Base-by-base conservation (phyloP, 1,139 yeast species). In the Kodamaea ohmeri region DNA sequence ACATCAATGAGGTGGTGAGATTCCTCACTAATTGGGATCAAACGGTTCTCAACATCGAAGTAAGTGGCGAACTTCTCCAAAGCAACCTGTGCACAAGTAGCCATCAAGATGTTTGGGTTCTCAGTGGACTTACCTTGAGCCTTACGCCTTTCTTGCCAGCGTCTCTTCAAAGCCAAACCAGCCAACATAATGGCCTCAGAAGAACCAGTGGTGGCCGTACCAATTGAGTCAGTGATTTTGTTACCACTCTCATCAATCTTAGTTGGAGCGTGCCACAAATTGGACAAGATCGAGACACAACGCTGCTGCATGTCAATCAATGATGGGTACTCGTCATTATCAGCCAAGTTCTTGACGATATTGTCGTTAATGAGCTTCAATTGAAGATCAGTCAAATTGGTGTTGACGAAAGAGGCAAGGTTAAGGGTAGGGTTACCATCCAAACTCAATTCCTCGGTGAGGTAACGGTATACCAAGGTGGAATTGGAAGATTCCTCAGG, bases 1-100 rank as follows among this genome's bases (percentile, higher is more conserved):
- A 74, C 60, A 55, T 85, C 90, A 52, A 88, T 69, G 44, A 83
- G 71, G 60, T 83, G 85, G 47, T 81, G 77, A 32, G 80, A 70
- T 35, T 71, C 70, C 37, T 69, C 71, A 22, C 71, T 67, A 31
- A 88, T 85, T 12, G 84, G 81, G 44, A 89, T 73, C 47, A 86
- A 63, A 48, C 96, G 73, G 47, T 85, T 78, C 55, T 89, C 96
- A 36, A 89, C 96, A 51, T 89, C 97, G 62, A 89, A 89, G 63
- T 89, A 89, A 38, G 94, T 72, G 19, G 97, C 96, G 66, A 89
- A 89, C 65, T 89, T 89, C 64, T 89, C 97, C 54, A 89, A 71
- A 0, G 96, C 96, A 35, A 89, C 97, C 62, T 89, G 97, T 36
- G 94, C 95, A 61, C 92, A 87, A 27, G 92, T 71, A n/a, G 96